Percentiles rank a stretch among this genome's conserved stretches.
Conservation (phyloP, 1,139 yeast species). For the Scheffersomyces titani region DNA sequence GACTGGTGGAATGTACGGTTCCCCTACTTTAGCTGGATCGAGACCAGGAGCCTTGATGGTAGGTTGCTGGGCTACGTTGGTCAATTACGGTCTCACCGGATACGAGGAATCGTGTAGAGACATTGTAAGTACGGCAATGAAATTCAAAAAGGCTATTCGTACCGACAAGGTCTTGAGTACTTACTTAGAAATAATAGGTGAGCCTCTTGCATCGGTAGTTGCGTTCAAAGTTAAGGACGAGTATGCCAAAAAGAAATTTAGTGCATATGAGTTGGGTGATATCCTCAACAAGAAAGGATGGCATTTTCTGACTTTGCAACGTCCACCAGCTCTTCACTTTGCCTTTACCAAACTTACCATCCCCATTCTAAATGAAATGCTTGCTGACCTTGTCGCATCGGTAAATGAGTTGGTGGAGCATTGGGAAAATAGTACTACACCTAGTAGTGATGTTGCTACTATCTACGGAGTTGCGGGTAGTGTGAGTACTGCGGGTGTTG, state of each 20-base stretch:
- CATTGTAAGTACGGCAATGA: constrained; percentile 66
- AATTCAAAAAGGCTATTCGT: constrained; percentile 51
- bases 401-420: constrained; percentile 44
- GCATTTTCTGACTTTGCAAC: constrained; percentile 86
- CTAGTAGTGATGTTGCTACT: constrained; percentile 70
- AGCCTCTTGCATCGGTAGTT: constrained; percentile 81
- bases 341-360: constrained; percentile 80
- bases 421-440: constrained; percentile 21
- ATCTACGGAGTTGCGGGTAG: constrained; percentile 95
- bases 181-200: constrained; percentile 65
- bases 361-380: constrained; percentile 61
- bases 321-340: constrained; percentile 87
- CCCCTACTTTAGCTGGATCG: constrained; percentile 95
- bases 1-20: constrained; percentile 95
- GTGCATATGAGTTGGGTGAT: constrained; percentile 79
- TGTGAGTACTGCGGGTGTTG: constrained; percentile 81
- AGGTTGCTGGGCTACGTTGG: constrained; percentile 95
- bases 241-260: constrained; percentile 30
- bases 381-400: constrained; percentile 52
- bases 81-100: constrained; percentile 78
- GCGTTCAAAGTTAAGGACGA: constrained; percentile 59
- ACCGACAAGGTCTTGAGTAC: constrained; percentile 37
- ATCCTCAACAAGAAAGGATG: constrained; percentile 69
- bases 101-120: constrained; percentile 65
- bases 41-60: constrained; percentile 97